These are phyloP conservation scores for Naganishia albida DNA, from an alignment of 1,284 basidiomycete genomes.

Conservation along the genomic window DNA sequence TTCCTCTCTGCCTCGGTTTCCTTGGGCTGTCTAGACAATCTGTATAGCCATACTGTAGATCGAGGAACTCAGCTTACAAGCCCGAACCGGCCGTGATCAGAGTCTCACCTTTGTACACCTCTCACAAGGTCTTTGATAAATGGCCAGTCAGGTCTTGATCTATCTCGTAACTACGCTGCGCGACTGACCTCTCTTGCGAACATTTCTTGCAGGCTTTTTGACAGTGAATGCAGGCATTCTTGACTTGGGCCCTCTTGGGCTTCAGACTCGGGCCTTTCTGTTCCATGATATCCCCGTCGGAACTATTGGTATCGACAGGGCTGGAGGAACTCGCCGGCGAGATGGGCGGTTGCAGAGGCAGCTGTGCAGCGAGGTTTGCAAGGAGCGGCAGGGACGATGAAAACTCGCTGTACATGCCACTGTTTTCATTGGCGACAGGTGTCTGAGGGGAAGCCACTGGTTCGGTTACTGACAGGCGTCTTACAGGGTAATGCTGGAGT, in stretches of 20 bases:
- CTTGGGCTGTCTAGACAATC: constrained; percentile 48
- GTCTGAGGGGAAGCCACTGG: not conserved
- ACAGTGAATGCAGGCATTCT: constrained; percentile 49
- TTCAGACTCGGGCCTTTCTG: not conserved
- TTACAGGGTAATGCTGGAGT: too few relatives aligned
- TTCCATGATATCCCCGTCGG: not conserved
- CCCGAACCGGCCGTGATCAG: not conserved
- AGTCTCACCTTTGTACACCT: constrained; percentile 41
- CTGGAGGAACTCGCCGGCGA: not conserved
- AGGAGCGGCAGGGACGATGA: constrained; percentile 12
- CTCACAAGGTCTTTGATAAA: constrained; percentile 43
- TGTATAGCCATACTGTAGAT: constrained; percentile 38
- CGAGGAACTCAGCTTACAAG: not conserved
- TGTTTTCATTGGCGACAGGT: not conserved
- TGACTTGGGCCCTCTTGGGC: constrained; percentile 46
- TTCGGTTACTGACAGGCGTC: too few relatives aligned
- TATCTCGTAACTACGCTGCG: not conserved
- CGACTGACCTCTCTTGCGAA: constrained; percentile 45
- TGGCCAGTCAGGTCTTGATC: not conserved
- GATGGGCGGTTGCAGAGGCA: not conserved
- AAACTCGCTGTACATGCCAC: not conserved
- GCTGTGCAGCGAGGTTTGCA: constrained; percentile 3
- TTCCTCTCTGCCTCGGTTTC: constrained; percentile 46
- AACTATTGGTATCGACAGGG: not conserved
- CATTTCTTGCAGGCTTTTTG: constrained; percentile 53